A percentile compares a stretch with the other conserved stretches of the same genome.
phyloP scores from a whole-genome alignment of 192 early-diverging fungal genomes.

The Coemansia sp. region DNA sequence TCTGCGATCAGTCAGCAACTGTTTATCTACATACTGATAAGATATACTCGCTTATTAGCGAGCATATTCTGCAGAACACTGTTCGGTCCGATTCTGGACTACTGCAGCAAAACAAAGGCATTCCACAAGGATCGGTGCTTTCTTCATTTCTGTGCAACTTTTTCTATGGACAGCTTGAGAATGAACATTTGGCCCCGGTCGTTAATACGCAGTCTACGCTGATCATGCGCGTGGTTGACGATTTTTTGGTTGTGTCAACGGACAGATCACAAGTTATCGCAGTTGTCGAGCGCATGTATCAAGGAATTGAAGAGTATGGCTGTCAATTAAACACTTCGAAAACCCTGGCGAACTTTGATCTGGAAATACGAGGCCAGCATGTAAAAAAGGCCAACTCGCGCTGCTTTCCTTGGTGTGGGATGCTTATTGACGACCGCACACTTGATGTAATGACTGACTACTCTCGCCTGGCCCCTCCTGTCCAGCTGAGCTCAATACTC shows the following conservation, averaged over 20 bases:
- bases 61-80: constrained; percentile 68
- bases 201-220: constrained; percentile 53
- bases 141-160: constrained; percentile 88
- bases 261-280: constrained; percentile 43
- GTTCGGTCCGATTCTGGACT: constrained; percentile 61
- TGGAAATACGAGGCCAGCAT: constrained; percentile 35
- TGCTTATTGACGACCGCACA: constrained; percentile 65
- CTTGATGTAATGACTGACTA: constrained; percentile 74
- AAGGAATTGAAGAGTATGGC: constrained; percentile 68
- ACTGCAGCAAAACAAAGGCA: constrained; percentile 73
- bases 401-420: constrained; percentile 70
- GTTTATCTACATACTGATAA: constrained; percentile 51
- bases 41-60: constrained; percentile 55
- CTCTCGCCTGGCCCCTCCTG: constrained; percentile 47
- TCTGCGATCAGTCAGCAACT: constrained; percentile 73
- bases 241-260: constrained; percentile 79
- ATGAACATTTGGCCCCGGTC: constrained; percentile 50
- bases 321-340: constrained; percentile 74
- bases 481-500: constrained; percentile 52
- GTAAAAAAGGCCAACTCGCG: constrained; percentile 19
- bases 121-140: constrained; percentile 89
- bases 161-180: constrained; percentile 77
- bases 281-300: constrained; percentile 62
- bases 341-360: constrained; percentile 76
- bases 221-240: constrained; percentile 77